A percentile compares a stretch with the other conserved stretches of the same genome.
Conservation (phyloP, 164 flowering plant genomes). For the Vitis cinerea region DNA sequence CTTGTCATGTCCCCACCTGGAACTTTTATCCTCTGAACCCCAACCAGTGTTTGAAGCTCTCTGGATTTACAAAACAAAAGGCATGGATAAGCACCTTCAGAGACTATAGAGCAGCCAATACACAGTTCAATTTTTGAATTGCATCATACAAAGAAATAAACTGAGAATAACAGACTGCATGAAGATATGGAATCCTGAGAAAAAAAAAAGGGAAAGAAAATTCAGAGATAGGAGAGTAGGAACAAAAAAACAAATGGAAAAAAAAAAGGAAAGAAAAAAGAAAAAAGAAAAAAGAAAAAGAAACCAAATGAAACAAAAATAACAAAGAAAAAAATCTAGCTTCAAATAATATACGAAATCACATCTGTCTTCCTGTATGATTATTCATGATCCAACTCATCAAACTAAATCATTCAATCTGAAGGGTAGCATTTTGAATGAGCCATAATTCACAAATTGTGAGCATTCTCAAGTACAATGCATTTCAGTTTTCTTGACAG, state of each 20-base stretch:
- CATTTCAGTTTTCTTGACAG: not conserved
- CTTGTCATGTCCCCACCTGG: constrained; percentile 56
- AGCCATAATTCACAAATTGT: too few relatives aligned
- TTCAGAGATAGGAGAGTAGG: too few relatives aligned
- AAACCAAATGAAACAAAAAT: too few relatives aligned
- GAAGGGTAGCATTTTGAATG: not conserved
- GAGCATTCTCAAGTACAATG: too few relatives aligned
- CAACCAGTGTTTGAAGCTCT: constrained; percentile 78
- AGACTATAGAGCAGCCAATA: too few relatives aligned
- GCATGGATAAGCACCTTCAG: not conserved
- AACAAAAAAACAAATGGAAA: too few relatives aligned
- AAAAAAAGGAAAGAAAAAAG: too few relatives aligned
- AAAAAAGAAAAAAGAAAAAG: too few relatives aligned
- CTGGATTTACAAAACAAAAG: constrained; percentile 20
- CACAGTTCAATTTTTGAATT: not conserved
- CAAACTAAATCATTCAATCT: constrained; percentile 1
- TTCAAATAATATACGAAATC: not conserved
- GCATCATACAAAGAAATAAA: too few relatives aligned
- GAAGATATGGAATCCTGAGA: too few relatives aligned
- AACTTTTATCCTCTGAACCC: constrained; percentile 45
- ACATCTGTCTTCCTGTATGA: not conserved
- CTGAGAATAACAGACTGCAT: too few relatives aligned
- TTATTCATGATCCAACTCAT: not conserved
- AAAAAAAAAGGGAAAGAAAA: too few relatives aligned
- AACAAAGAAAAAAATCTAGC: not conserved